These are phyloP conservation scores for Fusarium pseudoanthophilum DNA, from an alignment of 2,329 filamentous ascomycete genomes.

Conservation along the genomic window DNA sequence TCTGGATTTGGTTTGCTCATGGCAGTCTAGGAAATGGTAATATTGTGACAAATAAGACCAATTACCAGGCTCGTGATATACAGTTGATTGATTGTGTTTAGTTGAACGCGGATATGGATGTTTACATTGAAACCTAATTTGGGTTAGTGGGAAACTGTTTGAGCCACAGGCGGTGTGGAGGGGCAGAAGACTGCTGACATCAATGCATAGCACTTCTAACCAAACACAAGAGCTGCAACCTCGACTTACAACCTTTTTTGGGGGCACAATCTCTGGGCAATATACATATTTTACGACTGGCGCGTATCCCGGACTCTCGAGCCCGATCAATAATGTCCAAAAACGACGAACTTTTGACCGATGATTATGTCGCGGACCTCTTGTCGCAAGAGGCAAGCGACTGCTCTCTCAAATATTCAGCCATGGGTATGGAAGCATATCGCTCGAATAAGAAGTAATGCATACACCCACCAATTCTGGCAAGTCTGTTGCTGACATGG, in stretches of 20 bases:
- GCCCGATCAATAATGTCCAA: conserved; percentile 50
- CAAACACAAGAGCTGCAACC: not conserved
- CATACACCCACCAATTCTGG: conserved; percentile 4
- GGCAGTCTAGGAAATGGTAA: not conserved
- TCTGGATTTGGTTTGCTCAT: conserved; percentile 51
- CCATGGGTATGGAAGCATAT: conserved; percentile 78
- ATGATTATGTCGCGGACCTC: conserved; percentile 84
- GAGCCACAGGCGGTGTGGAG: conserved; percentile 33
- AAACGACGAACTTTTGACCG: conserved; percentile 67
- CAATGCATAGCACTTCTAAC: conserved; percentile 14
- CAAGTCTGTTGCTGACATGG: conserved; percentile 33
- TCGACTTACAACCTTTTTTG: conserved; percentile 2
- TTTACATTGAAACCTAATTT: conserved; percentile 54
- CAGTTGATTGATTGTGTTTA: not conserved
- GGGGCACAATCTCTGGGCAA: not conserved
- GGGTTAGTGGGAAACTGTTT: conserved; percentile 37
- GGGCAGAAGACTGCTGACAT: conserved; percentile 35
- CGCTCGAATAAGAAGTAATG: conserved; percentile 58
- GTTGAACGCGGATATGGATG: conserved; percentile 39
- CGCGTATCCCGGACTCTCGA: not conserved
- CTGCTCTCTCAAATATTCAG: conserved; percentile 77
- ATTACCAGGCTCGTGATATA: not conserved
- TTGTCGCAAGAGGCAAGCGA: conserved; percentile 82
- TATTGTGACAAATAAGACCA: not conserved
- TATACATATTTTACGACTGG: not conserved